phyloP scores from a whole-genome alignment of 2,329 filamentous ascomycete genomes.

The Epichloe baconii region DNA sequence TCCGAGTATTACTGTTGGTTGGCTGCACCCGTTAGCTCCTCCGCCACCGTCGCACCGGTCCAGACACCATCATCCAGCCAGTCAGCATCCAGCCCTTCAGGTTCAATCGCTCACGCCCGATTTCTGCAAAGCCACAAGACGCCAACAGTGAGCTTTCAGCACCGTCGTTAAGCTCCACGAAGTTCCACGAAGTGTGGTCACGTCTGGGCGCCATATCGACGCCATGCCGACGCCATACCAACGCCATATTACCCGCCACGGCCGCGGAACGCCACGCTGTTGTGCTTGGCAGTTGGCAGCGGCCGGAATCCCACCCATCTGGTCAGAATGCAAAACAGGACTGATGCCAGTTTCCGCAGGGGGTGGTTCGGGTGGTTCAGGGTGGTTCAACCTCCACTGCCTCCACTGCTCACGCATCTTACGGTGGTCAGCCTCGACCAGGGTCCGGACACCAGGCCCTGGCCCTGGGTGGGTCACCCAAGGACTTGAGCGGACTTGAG shows the following conservation, averaged over 20 bases:
- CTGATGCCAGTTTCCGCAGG: no score
- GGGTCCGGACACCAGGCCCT: not conserved
- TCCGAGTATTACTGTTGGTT: constrained; percentile 3
- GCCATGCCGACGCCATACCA: constrained; percentile 5
- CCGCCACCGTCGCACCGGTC: constrained; percentile 11
- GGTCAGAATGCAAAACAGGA: no score
- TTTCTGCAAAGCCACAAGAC: constrained; percentile 6
- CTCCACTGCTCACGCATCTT: constrained; percentile 6
- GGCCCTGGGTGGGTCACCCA: not conserved
- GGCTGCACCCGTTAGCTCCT: not conserved
- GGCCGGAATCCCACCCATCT: no score
- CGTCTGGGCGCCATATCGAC: not conserved
- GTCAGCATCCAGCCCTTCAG: not conserved
- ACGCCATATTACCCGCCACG: constrained; percentile 4
- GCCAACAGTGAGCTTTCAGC: constrained; percentile 1
- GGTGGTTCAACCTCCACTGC: constrained; percentile 1
- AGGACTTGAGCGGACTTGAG: not conserved
- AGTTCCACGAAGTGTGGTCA: constrained; percentile 1
- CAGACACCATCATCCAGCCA: constrained; percentile 5
- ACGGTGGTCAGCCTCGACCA: constrained; percentile 6
- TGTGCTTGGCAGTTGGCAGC: not conserved
- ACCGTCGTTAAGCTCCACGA: not conserved
- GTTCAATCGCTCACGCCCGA: not conserved
- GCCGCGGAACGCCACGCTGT: constrained; percentile 3
- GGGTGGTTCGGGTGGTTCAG: no score